Evolutionary conservation across 805 yeast species (phyloP), one percentile per base, ranked within the genome.

Genomic region (Pichia insulana): DNA sequence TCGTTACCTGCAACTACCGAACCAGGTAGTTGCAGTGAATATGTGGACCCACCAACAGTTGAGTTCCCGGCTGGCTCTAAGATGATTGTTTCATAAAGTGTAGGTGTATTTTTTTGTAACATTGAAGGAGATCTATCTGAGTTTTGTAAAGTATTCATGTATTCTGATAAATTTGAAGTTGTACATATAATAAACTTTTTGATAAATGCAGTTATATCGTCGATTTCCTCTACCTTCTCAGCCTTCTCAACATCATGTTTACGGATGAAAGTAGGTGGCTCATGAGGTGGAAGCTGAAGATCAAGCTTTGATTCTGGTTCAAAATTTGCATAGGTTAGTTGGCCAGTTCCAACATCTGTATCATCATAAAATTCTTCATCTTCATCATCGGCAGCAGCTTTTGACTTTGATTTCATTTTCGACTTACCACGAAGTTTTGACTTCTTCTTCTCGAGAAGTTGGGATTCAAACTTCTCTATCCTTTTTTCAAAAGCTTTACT

Each of bases 401-500:
- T 37, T 38, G 41, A 34, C 44, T 35, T 32, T 17, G 30, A 36
- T 19, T 40, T 43, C 22, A 31, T 34, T 34, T 32, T 27, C 8
- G 27, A 13, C 13, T 30, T 28, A 15, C 30, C 34, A 32, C 19
- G 34, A 30, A 27, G 20, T 25, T 30, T 20, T n/a, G n/a, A 15
- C 20, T 20, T 34, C 28, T 20, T 37, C 17, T 37, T 39, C 17
- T 36, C 48, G n/a, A 19, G 40, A 49, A 53, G 41, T 47, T 58
- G 56, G 50, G 49, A 34, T 49, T 51, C 58, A 52, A 50, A 64
- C 50, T 51, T 65, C 50, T 43, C 57, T 51, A 70, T 63, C 46
- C 67, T 54, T 34, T 56, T 64, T 31, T 67, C 64, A 49, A 82
- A 78, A 46, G 69, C 69, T 26, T 68, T 69, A 46, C 74, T 69